Base-by-base conservation (phyloP, 75 land plant genomes). In the Adiantum capillusveneris region DNA sequence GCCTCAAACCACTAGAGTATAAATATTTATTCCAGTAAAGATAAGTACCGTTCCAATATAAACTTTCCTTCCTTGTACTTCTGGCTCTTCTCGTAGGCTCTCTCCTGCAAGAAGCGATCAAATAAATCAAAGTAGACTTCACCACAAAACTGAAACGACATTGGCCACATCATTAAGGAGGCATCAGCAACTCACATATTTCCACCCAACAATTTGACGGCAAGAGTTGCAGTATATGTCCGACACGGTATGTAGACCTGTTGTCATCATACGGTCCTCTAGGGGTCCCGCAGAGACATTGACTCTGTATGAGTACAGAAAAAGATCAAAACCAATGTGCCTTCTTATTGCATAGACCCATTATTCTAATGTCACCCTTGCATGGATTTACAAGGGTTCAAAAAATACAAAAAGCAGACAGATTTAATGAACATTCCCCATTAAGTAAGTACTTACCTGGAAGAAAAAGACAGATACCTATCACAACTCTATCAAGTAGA, bases 61-160 rank as follows among this genome's bases (percentile, higher is more conserved):
- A 62, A 80, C 46, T 75, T 80, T 25, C 82, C 82, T 57, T 80
- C 82, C 64, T 80, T 80, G 63, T 76, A 80, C 67, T 80, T 80
- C 62, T 80, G 72, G 17, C 56, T 56, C 75, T 63, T 71, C 43
- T 80, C 79, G 16, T 76, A 65, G 5, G 82, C 82, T 44, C 45
- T 57, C 64, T 76, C 82, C 82, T 79, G 74, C 65, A 53, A 50
- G 22, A 22, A 3, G 37, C n/a, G 31, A 31, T 19, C 16, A 77
- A 58, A 20, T 11, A 72, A 50, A 31, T 31, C 44, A 13, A 56
- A 20, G 2, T 2, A 20, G 7, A 36, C 11, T 31, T 11, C 31
- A 31, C 2, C 39, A 19, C 21, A 19, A 57, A 57, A 7, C 0
- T 16, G 16, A 2, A 6, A 24, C 44, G 27, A 59, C 2, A 1